Percentiles rank a stretch among this genome's conserved stretches.
These are phyloP conservation scores for Chlorella sp. DNA, from an alignment of 139 green algal genomes.

Conservation along the genomic window DNA sequence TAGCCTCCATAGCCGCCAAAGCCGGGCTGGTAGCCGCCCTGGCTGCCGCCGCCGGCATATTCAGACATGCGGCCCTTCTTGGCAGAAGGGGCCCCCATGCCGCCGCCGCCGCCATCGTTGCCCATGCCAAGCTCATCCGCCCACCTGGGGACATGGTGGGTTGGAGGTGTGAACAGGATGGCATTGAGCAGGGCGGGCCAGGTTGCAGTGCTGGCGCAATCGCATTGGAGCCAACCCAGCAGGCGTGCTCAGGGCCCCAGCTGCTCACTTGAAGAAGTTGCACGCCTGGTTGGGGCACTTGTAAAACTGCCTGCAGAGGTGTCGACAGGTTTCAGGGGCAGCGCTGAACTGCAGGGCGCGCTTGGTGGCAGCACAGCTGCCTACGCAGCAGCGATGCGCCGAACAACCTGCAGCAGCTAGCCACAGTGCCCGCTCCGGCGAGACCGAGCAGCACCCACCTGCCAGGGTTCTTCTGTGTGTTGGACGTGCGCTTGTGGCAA, in stretches of 20 bases:
- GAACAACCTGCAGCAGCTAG: too few species aligned
- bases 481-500: constrained; percentile 8
- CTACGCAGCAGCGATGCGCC: too few species aligned
- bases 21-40: constrained; percentile 14
- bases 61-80: constrained; percentile 12
- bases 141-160: neutral
- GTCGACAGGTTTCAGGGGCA: too few species aligned
- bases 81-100: neutral
- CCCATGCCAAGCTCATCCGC: neutral
- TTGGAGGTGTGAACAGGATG: too few species aligned
- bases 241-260: too few species aligned
- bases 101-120: neutral
- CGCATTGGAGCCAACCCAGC: too few species aligned
- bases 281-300: constrained; percentile 28
- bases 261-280: constrained; percentile 28
- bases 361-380: too few species aligned
- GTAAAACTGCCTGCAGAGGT: constrained; percentile 12
- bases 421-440: too few species aligned
- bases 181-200: too few species aligned
- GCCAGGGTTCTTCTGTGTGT: constrained; percentile 15
- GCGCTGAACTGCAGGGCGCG: too few species aligned
- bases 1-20: constrained; percentile 1
- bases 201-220: too few species aligned
- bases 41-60: neutral
- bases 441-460: neutral